phyloP scores from a whole-genome alignment of 305 asterid genomes.

The Caryopteris hybrid region DNA sequence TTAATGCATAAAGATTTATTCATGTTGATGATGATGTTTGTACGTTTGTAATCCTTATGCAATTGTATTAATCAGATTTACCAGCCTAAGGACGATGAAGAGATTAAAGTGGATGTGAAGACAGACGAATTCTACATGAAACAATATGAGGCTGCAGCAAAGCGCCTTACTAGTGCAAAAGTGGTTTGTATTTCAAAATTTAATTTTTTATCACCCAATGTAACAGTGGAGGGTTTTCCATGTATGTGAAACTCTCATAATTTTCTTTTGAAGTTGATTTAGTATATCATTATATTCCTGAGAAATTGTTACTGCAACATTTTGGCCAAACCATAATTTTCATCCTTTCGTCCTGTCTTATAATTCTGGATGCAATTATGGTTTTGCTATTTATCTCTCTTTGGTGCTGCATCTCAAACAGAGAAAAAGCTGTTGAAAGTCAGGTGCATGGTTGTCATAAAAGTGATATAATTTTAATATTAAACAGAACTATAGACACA shows the following conservation, averaged over 20 bases:
- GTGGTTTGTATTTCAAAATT: constrained; percentile 48
- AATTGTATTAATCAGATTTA: constrained; percentile 48
- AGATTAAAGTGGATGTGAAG: constrained; percentile 66
- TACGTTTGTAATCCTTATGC: constrained; percentile 8
- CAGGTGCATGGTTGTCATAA: not conserved
- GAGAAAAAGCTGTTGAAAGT: not conserved
- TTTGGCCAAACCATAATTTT: not conserved
- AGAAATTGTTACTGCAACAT: not conserved
- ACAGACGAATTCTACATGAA: constrained; percentile 56
- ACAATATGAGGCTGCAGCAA: constrained; percentile 77
- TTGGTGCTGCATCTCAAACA: not conserved
- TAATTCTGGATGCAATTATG: not conserved
- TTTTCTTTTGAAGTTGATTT: not conserved
- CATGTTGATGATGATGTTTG: not conserved
- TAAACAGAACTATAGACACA: not conserved
- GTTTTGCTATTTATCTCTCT: not conserved
- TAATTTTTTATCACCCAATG: constrained; percentile 15
- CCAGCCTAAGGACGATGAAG: constrained; percentile 79
- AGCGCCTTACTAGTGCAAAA: constrained; percentile 63
- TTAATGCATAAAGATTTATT: not conserved
- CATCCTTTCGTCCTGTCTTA: not conserved
- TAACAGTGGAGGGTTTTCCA: not conserved
- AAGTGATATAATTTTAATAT: not conserved
- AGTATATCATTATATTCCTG: constrained; percentile 2
- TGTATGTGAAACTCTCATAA: constrained; percentile 5